phyloP scores from a whole-genome alignment of 192 early-diverging fungal genomes.

The Coemansia sp. region DNA sequence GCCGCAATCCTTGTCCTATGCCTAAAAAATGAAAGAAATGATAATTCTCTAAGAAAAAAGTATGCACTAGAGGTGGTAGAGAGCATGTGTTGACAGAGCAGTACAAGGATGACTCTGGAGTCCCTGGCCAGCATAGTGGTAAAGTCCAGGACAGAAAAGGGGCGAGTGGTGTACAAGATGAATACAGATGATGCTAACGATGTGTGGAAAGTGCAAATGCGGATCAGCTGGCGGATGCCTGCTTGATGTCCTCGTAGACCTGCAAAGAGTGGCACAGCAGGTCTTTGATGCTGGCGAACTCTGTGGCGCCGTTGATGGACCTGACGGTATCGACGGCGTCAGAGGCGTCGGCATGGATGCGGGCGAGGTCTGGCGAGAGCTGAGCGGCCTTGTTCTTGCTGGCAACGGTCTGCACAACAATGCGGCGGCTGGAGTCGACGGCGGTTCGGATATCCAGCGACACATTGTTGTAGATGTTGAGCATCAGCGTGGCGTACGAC shows the following conservation, averaged over 20 bases:
- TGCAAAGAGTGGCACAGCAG: constrained; percentile 49
- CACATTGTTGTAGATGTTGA: constrained; percentile 54
- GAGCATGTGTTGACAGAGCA: no score
- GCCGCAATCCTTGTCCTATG: no score
- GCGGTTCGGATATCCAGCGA: constrained; percentile 43
- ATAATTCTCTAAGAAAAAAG: no score
- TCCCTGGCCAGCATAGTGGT: no score
- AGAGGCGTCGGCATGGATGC: constrained; percentile 40
- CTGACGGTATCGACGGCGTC: constrained; percentile 34
- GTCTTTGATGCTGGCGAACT: constrained; percentile 44
- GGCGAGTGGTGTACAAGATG: no score
- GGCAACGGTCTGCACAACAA: constrained; percentile 44
- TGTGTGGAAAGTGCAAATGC: background rate
- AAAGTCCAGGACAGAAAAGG: no score
- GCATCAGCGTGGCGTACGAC: constrained; percentile 50
- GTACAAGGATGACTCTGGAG: no score
- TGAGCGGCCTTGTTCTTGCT: constrained; percentile 27
- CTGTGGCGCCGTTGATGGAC: constrained; percentile 16
- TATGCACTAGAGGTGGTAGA: no score
- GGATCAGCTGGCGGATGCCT: background rate
- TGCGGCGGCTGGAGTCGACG: constrained; percentile 34
- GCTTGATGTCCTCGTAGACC: constrained; percentile 42
- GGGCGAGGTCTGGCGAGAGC: constrained; percentile 31
- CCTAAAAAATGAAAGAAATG: no score
- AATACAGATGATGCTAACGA: no score